Percentiles rank a stretch among this genome's conserved stretches.
These are phyloP conservation scores for Hygrocybe coccinea DNA, from an alignment of 768 basidiomycete genomes.

Conservation along the genomic window DNA sequence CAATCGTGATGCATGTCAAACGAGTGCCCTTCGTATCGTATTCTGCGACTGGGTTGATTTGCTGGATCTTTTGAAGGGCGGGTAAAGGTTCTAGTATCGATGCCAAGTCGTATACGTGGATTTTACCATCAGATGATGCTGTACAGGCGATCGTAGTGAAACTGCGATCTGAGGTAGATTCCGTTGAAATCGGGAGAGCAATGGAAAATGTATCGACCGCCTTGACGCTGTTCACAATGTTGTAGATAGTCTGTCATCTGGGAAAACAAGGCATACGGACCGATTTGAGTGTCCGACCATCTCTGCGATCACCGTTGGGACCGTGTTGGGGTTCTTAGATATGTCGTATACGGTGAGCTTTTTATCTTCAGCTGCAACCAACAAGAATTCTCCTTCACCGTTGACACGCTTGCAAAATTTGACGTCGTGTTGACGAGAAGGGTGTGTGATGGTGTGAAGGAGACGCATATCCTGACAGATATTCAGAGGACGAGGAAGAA, in stretches of 20 bases:
- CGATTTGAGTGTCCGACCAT: conserved; percentile 83
- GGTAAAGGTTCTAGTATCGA: conserved; percentile 33
- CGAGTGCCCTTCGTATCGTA: conserved; percentile 87
- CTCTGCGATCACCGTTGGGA: conserved; percentile 61
- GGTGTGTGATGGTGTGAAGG: conserved; percentile 66
- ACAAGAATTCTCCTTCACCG: conserved; percentile 60
- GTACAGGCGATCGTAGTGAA: conserved; percentile 67
- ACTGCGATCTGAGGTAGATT: conserved; percentile 14
- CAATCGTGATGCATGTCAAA: conserved; percentile 67
- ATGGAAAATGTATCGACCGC: conserved; percentile 65
- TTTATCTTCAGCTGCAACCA: conserved; percentile 88
- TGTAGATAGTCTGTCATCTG: not conserved
- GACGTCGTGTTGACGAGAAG: conserved; percentile 80
- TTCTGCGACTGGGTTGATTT: conserved; percentile 52
- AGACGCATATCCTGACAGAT: conserved; percentile 67
- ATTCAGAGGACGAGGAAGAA: conserved; percentile 1
- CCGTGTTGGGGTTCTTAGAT: conserved; percentile 37
- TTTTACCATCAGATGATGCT: conserved; percentile 85
- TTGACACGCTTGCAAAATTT: conserved; percentile 62
- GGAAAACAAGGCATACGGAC: conserved; percentile 51
- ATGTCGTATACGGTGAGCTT: conserved; percentile 75
- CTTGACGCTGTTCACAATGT: conserved; percentile 57
- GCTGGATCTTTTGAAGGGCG: conserved; percentile 15
- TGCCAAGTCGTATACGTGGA: conserved; percentile 70
- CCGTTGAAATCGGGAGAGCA: conserved; percentile 39